Conservation (phyloP, 116 monocot genomes). For the Dioscorea cayenensis region DNA sequence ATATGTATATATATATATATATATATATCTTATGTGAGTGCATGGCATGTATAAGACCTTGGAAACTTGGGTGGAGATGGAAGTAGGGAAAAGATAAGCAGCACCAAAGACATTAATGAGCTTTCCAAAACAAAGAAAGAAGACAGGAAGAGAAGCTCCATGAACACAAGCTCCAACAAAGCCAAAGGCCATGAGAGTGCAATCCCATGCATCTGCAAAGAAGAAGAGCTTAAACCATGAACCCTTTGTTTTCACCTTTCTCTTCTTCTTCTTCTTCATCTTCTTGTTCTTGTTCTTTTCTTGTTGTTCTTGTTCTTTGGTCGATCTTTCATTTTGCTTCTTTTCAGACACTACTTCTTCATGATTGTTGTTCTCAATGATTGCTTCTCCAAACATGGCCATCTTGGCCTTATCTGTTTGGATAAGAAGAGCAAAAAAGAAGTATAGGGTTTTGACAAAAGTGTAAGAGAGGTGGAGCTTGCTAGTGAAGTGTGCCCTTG, state of each 20-base stretch:
- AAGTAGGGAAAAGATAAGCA: slow-evolving; percentile 78
- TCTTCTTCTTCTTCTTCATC: neutral
- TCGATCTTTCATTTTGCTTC: no score
- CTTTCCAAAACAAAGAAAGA: slow-evolving; percentile 97
- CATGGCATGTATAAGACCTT: slow-evolving; percentile 16
- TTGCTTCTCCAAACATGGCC: no score
- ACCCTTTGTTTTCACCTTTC: slow-evolving; percentile 32
- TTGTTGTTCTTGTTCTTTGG: no score
- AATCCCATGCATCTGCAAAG: slow-evolving; percentile 86
- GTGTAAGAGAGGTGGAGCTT: no score
- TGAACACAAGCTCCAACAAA: slow-evolving; percentile 76
- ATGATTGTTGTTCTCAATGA: no score
- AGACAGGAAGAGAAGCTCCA: slow-evolving; percentile 92
- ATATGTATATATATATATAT: slow-evolving; percentile 3
- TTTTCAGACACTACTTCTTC: no score
- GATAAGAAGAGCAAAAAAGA: no score
- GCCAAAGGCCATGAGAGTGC: slow-evolving; percentile 73
- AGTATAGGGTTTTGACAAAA: neutral
- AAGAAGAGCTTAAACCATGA: slow-evolving; percentile 87
- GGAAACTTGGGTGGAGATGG: slow-evolving; percentile 68
- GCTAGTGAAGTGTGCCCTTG: no score
- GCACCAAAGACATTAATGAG: slow-evolving; percentile 94
- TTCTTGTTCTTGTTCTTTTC: neutral
- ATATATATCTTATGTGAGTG: neutral
- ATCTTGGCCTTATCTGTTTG: no score